Evolutionary conservation across 768 basidiomycete genomes (phyloP).

Genomic region (Leccinum subgranulosum): DNA sequence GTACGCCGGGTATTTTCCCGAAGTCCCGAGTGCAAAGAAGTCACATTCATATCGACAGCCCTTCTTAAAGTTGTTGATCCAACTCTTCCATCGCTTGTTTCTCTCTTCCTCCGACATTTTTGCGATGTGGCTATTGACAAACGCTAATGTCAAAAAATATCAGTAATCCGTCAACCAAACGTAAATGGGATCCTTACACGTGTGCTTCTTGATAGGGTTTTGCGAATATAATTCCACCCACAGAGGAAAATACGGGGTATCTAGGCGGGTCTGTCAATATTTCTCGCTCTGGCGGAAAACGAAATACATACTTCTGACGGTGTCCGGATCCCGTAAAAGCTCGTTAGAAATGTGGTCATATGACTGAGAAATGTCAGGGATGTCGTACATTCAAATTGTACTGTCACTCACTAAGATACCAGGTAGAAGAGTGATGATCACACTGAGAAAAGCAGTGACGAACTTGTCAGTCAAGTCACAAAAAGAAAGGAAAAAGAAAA

Average conservation of each 20-base stretch:
- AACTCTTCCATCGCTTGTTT: background rate
- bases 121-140: background rate
- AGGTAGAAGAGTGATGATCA: conserved; percentile 2
- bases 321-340: background rate
- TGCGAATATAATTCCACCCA: background rate
- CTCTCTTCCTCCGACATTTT: background rate
- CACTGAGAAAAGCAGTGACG: background rate
- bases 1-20: background rate
- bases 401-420: conserved; percentile 1
- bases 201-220: background rate
- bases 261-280: background rate
- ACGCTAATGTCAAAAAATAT: background rate
- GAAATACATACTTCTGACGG: conserved; percentile 1
- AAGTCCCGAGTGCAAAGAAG: background rate
- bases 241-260: background rate
- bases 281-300: too few relatives aligned
- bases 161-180: background rate
- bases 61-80: background rate
- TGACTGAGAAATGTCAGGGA: background rate
- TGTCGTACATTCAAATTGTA: background rate
- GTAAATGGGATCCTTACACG: background rate
- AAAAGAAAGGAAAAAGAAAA: background rate
- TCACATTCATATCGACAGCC: conserved; percentile 2
- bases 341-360: background rate
- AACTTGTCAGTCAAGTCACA: background rate